Base-by-base conservation (phyloP, 345 rosid genomes). In the Linum usitatissimum region DNA sequence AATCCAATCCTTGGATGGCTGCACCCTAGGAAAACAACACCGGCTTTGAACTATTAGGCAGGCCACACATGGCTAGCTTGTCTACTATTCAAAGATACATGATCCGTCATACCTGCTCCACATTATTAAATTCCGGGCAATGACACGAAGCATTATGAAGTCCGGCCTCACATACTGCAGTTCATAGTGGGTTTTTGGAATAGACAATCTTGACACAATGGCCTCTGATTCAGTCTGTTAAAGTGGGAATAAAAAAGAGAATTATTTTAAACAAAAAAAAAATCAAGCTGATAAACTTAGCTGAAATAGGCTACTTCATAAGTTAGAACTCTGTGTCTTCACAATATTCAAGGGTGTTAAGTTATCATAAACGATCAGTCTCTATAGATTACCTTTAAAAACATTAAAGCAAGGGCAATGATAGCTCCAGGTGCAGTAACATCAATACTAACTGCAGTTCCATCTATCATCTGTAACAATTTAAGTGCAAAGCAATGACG, bases 401-500 rank as follows among this genome's bases (percentile, higher is more conserved):
- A 92, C 94, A 92, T 89, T 59, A 92, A 74, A 66, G 96, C 77
- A 67, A 92, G 96, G 63, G 97, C 95, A 63, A 92, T 79, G 68
- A 80, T 82, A 38, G 97, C 91, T 65, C 99, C 99, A 73, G 99
- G 97, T 67, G 99, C 96, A 56, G 99, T 86, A 36, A 92, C 94
- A 79, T 92, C 93, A 77, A 90, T 84, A 81, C 87, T 87, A 62
- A 91, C 79, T 28, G 76, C 68, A 59, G 78, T 71, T 67, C 85
- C 93, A 67, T 92, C 99, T 83, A 83, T 83, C 81, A 87, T 81
- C 97, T 90, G 71, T 61, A 69, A 63, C 72, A 69, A 30, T 70
- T 42, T 8, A 59, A 34, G 42, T 38, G 4, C 59, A 63, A 18
- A 39, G 53, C 34, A 30, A 36, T 3, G 28, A 6, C 23, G 53